Base-by-base conservation (phyloP, 179 eudicot species). In the Silene coronaria region DNA sequence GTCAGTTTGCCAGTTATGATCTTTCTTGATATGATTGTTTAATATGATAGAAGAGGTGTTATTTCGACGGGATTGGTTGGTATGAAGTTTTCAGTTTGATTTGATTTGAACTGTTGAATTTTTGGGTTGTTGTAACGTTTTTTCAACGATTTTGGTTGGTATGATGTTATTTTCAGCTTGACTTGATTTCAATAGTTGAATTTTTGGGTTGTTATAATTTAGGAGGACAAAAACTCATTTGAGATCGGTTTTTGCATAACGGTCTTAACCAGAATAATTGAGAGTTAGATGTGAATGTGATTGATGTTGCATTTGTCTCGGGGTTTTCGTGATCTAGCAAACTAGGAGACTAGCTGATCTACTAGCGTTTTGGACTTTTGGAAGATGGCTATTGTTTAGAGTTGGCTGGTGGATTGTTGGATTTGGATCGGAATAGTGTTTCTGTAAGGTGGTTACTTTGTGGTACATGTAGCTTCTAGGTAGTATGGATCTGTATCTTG, bases 81-180 rank as follows among this genome's bases (percentile, higher is more conserved):
- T 53, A 16, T 27, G 67, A 17, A 26, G 38, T 67, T 6, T 9
- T 34, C 51, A 67, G 26, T 2, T 34, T 34, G 27, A 34, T 67
- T 34, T n/a, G 70, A 65, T 65, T 65, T 30, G 45, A 28, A 28
- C 6, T 28, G 42, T 65, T 16, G 22, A 30, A 65, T 27, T 61
- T 23, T 61, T 2, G 17, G 38, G 38, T 34, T 34, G 17, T 13
- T 48, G 9, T 48, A 3, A 45, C 14, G 17, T 16, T 51, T 14
- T 51, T 2, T 23, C 26, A 4, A 4, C 6, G 59, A 0, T 17
- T 53, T 32, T 13, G 48, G 61, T 19, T 34, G 51, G 8, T 24
- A 13, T 66, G 12, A 17, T 5, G 57, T 13, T 63, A 23, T 75
- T 48, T 65, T 75, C 72, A 75, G 61, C 53, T 27, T 75, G 77